phyloP scores from a whole-genome alignment of 345 rosid species.

The Corymbia maculata region DNA sequence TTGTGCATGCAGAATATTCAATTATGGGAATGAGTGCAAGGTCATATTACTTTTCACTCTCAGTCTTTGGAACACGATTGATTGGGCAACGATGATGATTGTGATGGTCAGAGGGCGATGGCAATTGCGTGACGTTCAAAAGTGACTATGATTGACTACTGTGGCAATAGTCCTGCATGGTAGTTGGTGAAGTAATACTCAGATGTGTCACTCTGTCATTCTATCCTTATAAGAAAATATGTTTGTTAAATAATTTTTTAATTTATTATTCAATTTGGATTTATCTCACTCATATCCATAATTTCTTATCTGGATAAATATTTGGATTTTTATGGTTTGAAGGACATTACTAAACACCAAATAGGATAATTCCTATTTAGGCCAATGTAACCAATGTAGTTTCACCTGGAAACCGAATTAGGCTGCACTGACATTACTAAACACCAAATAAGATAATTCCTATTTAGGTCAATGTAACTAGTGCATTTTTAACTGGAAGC shows the following conservation, averaged over 20 bases:
- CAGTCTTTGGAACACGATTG: neutral
- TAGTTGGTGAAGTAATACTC: neutral
- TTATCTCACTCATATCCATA: neutral
- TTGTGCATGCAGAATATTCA: neutral
- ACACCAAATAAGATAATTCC: neutral
- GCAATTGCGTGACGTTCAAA: neutral
- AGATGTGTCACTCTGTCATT: neutral
- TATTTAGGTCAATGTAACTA: accelerated
- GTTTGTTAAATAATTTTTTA: neutral
- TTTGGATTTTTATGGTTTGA: neutral
- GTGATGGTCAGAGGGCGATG: neutral
- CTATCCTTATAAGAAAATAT: neutral
- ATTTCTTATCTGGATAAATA: neutral
- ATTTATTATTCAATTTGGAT: neutral
- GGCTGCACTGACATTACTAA: no score
- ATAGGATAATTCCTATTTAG: neutral
- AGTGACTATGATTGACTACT: neutral
- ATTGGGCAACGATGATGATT: neutral
- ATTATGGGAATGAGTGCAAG: neutral
- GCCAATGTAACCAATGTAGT: no score
- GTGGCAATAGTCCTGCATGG: neutral
- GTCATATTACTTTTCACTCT: neutral
- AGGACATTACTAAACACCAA: neutral
- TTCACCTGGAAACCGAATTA: no score
- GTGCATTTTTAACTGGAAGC: accelerated